Percentiles rank a stretch among this genome's conserved stretches.
Evolutionary conservation across 345 rosid species (phyloP).

Genomic region (Eucalyptus tenuipes): DNA sequence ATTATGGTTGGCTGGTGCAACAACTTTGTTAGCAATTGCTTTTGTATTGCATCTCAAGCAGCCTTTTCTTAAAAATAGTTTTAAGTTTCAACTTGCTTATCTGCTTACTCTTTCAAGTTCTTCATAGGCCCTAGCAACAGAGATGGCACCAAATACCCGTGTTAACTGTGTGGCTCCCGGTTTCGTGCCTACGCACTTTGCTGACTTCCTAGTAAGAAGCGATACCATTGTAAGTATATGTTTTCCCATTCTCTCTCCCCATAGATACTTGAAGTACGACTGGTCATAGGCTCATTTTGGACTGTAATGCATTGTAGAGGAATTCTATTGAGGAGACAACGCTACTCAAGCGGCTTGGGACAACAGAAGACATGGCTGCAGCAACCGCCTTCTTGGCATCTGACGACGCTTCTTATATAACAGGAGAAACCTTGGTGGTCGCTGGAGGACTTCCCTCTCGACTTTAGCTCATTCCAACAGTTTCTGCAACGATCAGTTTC

Average conservation of each 20-base stretch:
- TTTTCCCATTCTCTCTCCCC: neutral
- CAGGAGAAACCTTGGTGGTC: constrained; percentile 72
- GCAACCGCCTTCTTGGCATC: constrained; percentile 74
- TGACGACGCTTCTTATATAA: constrained; percentile 63
- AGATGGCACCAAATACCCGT: constrained; percentile 76
- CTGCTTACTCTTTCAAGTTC: neutral
- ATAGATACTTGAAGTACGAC: neutral
- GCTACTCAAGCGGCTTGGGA: constrained; percentile 61
- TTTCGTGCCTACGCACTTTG: constrained; percentile 79
- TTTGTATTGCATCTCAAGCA: neutral
- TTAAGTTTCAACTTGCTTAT: neutral
- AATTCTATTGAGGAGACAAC: constrained; percentile 34
- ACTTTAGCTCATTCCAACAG: constrained; percentile 17
- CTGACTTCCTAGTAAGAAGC: constrained; percentile 36
- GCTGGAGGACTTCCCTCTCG: constrained; percentile 79
- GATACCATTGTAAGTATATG: constrained; percentile 32
- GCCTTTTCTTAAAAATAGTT: neutral
- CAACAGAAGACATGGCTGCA: constrained; percentile 67
- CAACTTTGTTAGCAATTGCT: neutral
- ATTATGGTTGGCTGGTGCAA: neutral
- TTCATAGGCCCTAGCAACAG: constrained; percentile 72
- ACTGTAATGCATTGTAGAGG: constrained; percentile 22
- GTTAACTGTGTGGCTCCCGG: constrained; percentile 88
- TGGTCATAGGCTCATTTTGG: neutral
- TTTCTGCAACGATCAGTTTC: neutral